A percentile compares a stretch with the other conserved stretches of the same genome.
Evolutionary conservation across 805 yeast species (phyloP).

Genomic region (Pichia thaimueangensis): DNA sequence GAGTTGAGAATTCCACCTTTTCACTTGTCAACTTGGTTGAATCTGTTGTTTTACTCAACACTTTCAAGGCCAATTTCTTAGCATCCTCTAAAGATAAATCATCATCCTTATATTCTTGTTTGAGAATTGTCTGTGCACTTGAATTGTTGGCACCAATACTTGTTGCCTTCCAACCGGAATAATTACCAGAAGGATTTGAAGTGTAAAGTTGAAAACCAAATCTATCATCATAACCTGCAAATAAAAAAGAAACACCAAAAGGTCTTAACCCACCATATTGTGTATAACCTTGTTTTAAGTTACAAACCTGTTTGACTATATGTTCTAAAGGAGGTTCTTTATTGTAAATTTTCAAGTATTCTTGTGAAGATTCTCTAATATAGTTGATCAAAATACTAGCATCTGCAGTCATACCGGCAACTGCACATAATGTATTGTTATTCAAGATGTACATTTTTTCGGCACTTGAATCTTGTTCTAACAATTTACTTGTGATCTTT

Average conservation of each 20-base stretch:
- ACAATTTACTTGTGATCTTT: constrained; percentile 84
- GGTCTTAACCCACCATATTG: constrained; percentile 99
- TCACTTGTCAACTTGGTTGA: constrained; percentile 78
- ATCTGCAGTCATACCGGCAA: constrained; percentile 97
- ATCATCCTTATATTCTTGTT: constrained; percentile 90
- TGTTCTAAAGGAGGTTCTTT: constrained; percentile 93
- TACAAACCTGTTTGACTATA: constrained; percentile 82
- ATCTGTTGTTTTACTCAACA: constrained; percentile 91
- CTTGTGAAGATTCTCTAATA: constrained; percentile 82
- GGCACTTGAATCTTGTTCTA: constrained; percentile 89
- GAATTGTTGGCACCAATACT: constrained; percentile 94
- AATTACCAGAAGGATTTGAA: constrained; percentile 95
- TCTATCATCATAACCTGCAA: constrained; percentile 91
- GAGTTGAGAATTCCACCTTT: constrained; percentile 89
- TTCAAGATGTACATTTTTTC: constrained; percentile 86
- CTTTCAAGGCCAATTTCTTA: constrained; percentile 81
- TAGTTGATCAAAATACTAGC: constrained; percentile 84
- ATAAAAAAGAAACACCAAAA: constrained; percentile 92
- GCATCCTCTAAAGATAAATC: constrained; percentile 71
- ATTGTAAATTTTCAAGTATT: constrained; percentile 76
- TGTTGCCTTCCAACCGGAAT: constrained; percentile 98
- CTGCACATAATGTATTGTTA: constrained; percentile 72
- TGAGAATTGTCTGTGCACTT: constrained; percentile 91
- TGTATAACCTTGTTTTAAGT: constrained; percentile 94
- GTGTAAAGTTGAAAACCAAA: constrained; percentile 89